Conservation (phyloP, 2,329 filamentous ascomycete genomes). For the Neonectria coccinea region DNA sequence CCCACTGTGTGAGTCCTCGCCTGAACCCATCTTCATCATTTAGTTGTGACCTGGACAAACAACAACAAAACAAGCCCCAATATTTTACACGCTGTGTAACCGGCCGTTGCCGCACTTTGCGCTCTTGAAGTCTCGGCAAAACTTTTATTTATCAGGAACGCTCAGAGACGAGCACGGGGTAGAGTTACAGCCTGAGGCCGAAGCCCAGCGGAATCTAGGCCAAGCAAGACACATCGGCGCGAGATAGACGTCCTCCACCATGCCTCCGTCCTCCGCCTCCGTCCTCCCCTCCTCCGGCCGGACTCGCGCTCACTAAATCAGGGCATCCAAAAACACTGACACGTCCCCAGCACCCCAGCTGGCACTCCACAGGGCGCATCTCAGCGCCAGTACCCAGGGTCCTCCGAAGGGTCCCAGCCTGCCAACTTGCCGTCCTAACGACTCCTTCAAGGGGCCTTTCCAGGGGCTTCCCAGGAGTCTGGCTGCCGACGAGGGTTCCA, state of each 20-base stretch:
- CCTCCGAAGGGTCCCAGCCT: conserved; percentile 23
- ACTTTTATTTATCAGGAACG: conserved; percentile 3
- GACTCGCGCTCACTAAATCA: not conserved
- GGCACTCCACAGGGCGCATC: conserved; percentile 44
- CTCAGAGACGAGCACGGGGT: conserved; percentile 2
- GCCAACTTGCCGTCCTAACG: conserved; percentile 7
- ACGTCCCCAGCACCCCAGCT: conserved; percentile 33
- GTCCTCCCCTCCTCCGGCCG: not conserved
- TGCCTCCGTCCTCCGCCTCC: not conserved
- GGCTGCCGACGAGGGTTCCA: conserved; percentile 38
- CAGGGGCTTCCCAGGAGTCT: conserved; percentile 36
- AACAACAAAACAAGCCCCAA: conserved; percentile 10
- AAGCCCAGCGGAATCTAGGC: conserved; percentile 13
- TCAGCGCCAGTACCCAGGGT: conserved; percentile 44
- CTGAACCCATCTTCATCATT: not conserved
- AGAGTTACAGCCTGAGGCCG: conserved; percentile 6
- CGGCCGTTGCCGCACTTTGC: conserved; percentile 2
- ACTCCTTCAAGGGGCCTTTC: conserved; percentile 29
- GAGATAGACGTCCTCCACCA: not conserved
- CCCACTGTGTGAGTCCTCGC: conserved; percentile 23
- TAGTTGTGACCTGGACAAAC: not conserved
- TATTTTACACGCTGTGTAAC: not conserved
- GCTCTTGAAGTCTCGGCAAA: not conserved
- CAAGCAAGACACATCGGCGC: conserved; percentile 1
- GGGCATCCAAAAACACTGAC: conserved; percentile 31